Conservation (phyloP, 2,329 filamentous ascomycete species). For the Exutisphaerella laricina region DNA sequence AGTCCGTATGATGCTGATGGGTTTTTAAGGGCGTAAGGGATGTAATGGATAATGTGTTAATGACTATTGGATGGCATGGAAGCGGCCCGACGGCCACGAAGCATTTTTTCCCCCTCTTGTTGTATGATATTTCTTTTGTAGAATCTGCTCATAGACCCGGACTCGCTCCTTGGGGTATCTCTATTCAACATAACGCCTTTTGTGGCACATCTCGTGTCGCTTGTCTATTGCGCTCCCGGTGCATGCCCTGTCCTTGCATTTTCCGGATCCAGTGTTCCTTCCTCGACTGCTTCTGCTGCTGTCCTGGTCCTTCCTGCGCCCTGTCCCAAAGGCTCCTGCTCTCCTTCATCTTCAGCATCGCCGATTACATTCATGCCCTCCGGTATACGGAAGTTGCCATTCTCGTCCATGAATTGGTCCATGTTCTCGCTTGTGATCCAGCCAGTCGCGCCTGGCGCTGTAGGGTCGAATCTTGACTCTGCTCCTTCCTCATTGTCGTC, state of each 20-base stretch:
- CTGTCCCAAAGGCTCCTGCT: slow-evolving; percentile 20
- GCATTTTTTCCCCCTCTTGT: background rate
- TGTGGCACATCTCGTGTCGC: slow-evolving; percentile 31
- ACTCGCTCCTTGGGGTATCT: background rate
- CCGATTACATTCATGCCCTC: slow-evolving; percentile 59
- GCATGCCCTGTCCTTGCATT: no score
- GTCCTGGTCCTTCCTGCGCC: slow-evolving; percentile 32
- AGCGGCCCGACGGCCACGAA: background rate
- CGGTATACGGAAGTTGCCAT: slow-evolving; percentile 73
- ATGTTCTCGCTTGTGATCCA: slow-evolving; percentile 95
- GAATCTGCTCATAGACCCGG: background rate
- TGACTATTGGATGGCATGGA: background rate
- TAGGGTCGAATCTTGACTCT: slow-evolving; percentile 39
- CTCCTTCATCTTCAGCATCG: slow-evolving; percentile 31
- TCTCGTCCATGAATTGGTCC: slow-evolving; percentile 71
- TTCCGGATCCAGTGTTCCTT: slow-evolving; percentile 14
- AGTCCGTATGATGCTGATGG: slow-evolving; percentile 45
- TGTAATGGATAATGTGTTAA: slow-evolving; percentile 1
- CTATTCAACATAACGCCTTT: background rate
- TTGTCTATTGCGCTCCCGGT: slow-evolving; percentile 18
- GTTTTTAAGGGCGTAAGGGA: slow-evolving; percentile 28
- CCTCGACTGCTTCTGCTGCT: slow-evolving; percentile 40
- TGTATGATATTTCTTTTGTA: no score
- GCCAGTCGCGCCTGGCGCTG: slow-evolving; percentile 66
- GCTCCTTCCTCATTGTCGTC: slow-evolving; percentile 50